Percentiles rank a stretch among this genome's conserved stretches.
These are phyloP conservation scores for Porphyrellus cyaneotinctus DNA, from an alignment of 768 basidiomycete genomes.

Conservation along the genomic window DNA sequence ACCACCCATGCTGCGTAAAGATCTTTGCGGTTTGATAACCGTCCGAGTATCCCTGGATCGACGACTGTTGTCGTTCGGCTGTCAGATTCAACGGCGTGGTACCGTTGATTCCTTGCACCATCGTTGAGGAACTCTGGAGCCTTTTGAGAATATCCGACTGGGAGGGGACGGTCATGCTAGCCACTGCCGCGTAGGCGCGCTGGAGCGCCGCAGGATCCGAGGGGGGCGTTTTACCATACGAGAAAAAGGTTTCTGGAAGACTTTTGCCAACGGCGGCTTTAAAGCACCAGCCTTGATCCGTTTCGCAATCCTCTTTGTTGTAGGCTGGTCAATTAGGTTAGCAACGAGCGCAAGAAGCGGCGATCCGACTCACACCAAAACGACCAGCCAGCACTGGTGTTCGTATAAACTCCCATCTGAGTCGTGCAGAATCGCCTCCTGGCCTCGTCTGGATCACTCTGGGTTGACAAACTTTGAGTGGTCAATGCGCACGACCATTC, in stretches of 20 bases:
- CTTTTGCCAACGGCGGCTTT: conserved; percentile 50
- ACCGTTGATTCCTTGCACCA: neutral
- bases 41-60: conserved; percentile 50
- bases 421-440: conserved; percentile 50
- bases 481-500: conserved; percentile 53
- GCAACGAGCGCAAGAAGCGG: neutral
- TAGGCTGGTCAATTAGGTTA: conserved; percentile 40
- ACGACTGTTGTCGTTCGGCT: conserved; percentile 8
- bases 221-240: conserved; percentile 37
- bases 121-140: neutral
- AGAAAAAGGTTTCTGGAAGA: conserved; percentile 56
- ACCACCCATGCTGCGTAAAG: conserved; percentile 48
- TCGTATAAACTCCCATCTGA: conserved; percentile 57
- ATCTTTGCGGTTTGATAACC: conserved; percentile 53
- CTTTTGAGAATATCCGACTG: conserved; percentile 12
- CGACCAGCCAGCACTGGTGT: conserved; percentile 56
- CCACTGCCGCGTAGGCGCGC: conserved; percentile 13
- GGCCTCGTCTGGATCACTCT: conserved; percentile 41
- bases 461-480: conserved; percentile 45
- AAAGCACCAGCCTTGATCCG: conserved; percentile 70
- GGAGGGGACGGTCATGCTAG: conserved; percentile 10
- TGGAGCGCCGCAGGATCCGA: conserved; percentile 22
- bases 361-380: conserved; percentile 57
- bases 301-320: conserved; percentile 54
- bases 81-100: conserved; percentile 7